Evolutionary conservation across 441 rosid genomes (phyloP).

Genomic region (Eruca vesicaria): DNA sequence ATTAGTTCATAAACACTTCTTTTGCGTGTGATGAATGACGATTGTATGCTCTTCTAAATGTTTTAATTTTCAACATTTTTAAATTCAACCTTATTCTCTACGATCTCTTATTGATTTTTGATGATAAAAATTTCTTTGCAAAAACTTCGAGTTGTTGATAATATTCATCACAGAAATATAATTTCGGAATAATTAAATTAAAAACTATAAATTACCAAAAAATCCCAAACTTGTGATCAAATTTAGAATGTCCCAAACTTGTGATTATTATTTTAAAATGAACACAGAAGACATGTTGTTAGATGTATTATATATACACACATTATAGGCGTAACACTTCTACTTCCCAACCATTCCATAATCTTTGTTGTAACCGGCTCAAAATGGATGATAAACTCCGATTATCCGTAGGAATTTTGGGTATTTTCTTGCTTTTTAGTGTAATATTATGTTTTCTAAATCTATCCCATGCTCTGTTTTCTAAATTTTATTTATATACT

Average conservation of each 20-base stretch:
- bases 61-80: no score
- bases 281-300: slow-evolving; percentile 16
- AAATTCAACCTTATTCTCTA: no score
- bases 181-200: not conserved
- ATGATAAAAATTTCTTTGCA: not conserved
- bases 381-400: slow-evolving; percentile 63
- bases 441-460: not conserved
- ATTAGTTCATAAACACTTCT: no score
- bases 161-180: not conserved
- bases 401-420: slow-evolving; percentile 60
- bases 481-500: not conserved
- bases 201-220: not conserved
- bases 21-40: no score
- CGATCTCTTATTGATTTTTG: no score
- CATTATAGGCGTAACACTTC: slow-evolving; percentile 11
- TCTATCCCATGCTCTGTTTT: not conserved
- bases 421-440: slow-evolving; percentile 29
- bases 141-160: not conserved
- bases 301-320: slow-evolving; percentile 4
- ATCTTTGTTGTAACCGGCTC: slow-evolving; percentile 17
- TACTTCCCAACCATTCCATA: slow-evolving; percentile 7
- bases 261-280: slow-evolving; percentile 16
- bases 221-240: slow-evolving; percentile 21
- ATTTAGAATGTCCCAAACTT: slow-evolving; percentile 20
- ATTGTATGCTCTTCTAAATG: no score